Evolutionary conservation across 1,284 basidiomycete genomes (phyloP).

Genomic region (Rhodotorula sp.): DNA sequence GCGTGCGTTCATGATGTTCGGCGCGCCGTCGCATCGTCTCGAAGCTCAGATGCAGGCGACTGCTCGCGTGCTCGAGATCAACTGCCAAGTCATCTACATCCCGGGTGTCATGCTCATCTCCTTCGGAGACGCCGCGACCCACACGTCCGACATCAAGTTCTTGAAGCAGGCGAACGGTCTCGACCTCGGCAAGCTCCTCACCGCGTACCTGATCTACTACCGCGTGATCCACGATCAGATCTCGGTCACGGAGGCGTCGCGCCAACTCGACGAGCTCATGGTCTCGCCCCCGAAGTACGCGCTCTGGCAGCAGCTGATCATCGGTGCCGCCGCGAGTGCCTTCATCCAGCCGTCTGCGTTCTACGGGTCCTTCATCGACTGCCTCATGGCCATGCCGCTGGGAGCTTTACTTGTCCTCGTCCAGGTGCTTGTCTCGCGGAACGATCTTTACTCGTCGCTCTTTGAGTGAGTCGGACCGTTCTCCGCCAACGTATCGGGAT

Average conservation of each 20-base stretch:
- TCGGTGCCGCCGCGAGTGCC: conserved; percentile 77
- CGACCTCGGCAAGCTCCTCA: conserved; percentile 72
- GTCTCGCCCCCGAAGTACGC: conserved; percentile 54
- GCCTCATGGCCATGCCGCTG: conserved; percentile 69
- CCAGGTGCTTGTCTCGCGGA: conserved; percentile 66
- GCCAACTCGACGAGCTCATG: conserved; percentile 75
- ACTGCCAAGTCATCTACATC: conserved; percentile 79
- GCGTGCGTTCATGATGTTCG: conserved; percentile 92
- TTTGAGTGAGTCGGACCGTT: conserved; percentile 70
- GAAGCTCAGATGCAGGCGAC: conserved; percentile 84
- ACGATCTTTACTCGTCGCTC: conserved; percentile 78
- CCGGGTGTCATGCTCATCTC: conserved; percentile 65
- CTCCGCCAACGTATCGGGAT: conserved; percentile 60
- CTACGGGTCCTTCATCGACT: conserved; percentile 76
- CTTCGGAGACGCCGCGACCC: conserved; percentile 77
- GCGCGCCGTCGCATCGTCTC: conserved; percentile 82
- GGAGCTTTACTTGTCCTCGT: conserved; percentile 73
- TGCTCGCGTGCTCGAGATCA: conserved; percentile 77
- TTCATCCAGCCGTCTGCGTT: conserved; percentile 63
- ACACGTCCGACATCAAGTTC: conserved; percentile 81
- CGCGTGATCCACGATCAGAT: conserved; percentile 63
- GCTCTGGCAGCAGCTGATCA: conserved; percentile 65
- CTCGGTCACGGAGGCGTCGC: conserved; percentile 73
- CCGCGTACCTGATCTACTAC: conserved; percentile 77
- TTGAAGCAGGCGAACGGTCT: conserved; percentile 72